Conservation (phyloP, 83 land plant genomes). For the Diphasiastrum complanatum region DNA sequence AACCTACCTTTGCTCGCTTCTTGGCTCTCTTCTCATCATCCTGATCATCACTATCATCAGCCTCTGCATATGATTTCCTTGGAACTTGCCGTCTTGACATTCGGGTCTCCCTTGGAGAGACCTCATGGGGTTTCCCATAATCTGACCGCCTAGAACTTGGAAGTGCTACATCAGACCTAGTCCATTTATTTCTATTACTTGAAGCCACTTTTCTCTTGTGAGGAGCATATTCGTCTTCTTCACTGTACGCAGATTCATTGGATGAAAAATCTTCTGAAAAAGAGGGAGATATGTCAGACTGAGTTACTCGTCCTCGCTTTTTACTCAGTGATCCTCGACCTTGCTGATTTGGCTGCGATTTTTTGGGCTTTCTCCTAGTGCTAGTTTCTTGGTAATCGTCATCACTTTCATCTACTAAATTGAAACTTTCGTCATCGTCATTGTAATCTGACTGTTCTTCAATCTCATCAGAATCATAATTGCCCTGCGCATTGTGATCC, state of each 20-base stretch:
- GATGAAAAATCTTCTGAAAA: slow-evolving; percentile 32
- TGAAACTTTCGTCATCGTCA: slow-evolving; percentile 46
- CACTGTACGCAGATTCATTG: not conserved
- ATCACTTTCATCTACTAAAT: slow-evolving; percentile 65
- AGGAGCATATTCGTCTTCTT: not conserved
- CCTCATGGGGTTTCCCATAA: slow-evolving; percentile 14
- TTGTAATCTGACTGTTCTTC: slow-evolving; percentile 57
- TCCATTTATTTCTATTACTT: slow-evolving; percentile 20
- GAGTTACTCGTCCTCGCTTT: slow-evolving; percentile 21
- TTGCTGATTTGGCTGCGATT: slow-evolving; percentile 26
- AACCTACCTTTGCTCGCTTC: slow-evolving; percentile 53
- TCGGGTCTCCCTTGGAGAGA: slow-evolving; percentile 51
- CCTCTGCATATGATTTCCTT: slow-evolving; percentile 95
- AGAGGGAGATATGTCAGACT: slow-evolving; percentile 41
- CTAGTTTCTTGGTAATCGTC: slow-evolving; percentile 31
- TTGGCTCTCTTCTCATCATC: slow-evolving; percentile 60
- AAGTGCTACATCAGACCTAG: slow-evolving; percentile 18
- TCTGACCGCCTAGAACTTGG: slow-evolving; percentile 10
- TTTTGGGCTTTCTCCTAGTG: slow-evolving; percentile 7
- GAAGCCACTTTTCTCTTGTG: not conserved
- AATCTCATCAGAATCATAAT: slow-evolving; percentile 46
- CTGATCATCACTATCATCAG: slow-evolving; percentile 83
- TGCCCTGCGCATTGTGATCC: slow-evolving; percentile 33
- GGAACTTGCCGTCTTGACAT: slow-evolving; percentile 70
- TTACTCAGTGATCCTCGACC: slow-evolving; percentile 25